These are phyloP conservation scores for Tausonia pullulans DNA, from an alignment of 1,284 basidiomycete species.

Conservation along the genomic window DNA sequence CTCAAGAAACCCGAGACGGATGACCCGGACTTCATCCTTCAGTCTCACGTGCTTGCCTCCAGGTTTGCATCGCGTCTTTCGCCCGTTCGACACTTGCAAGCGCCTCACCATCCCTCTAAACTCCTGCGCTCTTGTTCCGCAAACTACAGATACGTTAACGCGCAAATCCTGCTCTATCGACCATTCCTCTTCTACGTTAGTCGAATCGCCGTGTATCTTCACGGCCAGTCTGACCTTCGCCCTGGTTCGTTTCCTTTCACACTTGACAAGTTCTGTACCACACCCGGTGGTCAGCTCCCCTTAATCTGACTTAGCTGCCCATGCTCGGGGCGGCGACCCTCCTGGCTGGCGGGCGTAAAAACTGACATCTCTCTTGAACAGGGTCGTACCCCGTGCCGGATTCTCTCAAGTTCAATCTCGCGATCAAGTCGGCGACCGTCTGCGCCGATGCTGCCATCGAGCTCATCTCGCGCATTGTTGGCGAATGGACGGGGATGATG, in stretches of 20 bases:
- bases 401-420: constrained; percentile 19
- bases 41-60: constrained; percentile 3
- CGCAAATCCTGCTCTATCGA: constrained; percentile 5
- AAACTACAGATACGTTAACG: constrained; percentile 4
- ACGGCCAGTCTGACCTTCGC: neutral
- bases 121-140: too few relatives aligned
- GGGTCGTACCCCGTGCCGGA: constrained; percentile 20
- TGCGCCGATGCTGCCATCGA: constrained; percentile 13
- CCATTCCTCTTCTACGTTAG: constrained; percentile 12
- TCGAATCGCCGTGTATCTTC: neutral
- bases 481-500: constrained; percentile 1
- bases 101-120: too few relatives aligned
- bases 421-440: constrained; percentile 10
- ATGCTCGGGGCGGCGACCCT: too few relatives aligned
- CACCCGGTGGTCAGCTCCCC: neutral
- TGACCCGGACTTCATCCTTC: neutral
- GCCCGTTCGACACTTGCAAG: too few relatives aligned
- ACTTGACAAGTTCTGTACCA: constrained; percentile 7
- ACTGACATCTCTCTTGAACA: neutral
- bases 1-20: constrained; percentile 2
- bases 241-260: neutral
- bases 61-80: too few relatives aligned
- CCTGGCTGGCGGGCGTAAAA: too few relatives aligned
- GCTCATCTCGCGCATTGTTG: neutral
- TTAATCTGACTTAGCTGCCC: too few relatives aligned